phyloP scores from a whole-genome alignment of 2,329 filamentous ascomycete species.

The Calonectria ilicicola region DNA sequence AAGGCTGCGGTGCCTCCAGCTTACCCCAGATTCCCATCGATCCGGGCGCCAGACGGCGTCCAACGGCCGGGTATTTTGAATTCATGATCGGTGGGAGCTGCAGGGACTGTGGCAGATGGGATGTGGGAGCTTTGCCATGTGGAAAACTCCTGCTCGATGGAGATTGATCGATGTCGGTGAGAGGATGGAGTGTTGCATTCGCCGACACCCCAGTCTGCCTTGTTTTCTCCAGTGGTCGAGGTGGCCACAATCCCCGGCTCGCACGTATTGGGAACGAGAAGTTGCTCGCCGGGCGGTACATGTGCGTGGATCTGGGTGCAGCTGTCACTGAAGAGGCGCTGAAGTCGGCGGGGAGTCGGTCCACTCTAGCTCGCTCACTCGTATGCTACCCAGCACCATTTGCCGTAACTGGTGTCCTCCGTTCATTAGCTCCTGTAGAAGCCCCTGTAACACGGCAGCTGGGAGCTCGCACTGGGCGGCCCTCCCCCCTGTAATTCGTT shows the following conservation, averaged over 20 bases:
- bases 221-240: not conserved
- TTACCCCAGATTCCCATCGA: conserved; percentile 28
- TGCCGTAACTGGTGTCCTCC: conserved; percentile 4
- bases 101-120: conserved; percentile 11
- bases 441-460: conserved; percentile 13
- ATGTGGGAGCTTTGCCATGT: conserved; percentile 19
- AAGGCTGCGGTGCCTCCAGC: conserved; percentile 20
- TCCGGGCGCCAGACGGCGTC: conserved; percentile 21
- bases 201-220: not conserved
- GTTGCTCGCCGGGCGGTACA: not conserved
- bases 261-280: not conserved
- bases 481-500: conserved; percentile 13
- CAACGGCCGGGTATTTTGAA: conserved; percentile 21
- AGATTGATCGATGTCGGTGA: conserved; percentile 24
- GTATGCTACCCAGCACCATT: not conserved
- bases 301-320: not conserved
- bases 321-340: not conserved
- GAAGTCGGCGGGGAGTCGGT: not conserved
- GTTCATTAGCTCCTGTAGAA: conserved; percentile 6
- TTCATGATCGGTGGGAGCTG: conserved; percentile 21
- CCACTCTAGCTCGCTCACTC: conserved; percentile 20
- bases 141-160: conserved; percentile 17
- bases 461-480: not conserved
- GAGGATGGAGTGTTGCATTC: conserved; percentile 7
- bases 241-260: not conserved